Evolutionary conservation across 192 early-diverging fungal genomes (phyloP).

Genomic region (Thamnidium elegans): DNA sequence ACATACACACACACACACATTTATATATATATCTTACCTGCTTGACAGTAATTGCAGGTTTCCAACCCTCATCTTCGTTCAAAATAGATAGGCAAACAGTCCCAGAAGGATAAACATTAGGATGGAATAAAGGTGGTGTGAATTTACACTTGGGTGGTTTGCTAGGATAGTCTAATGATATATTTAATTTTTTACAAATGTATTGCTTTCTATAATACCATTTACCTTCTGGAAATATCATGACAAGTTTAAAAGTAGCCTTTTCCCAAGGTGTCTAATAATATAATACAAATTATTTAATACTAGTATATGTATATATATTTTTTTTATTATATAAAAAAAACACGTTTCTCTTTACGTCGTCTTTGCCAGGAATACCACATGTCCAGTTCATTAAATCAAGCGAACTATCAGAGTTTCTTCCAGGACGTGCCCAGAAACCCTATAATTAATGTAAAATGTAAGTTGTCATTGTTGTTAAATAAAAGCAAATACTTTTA

Average conservation of each 20-base stretch:
- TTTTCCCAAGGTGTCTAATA: constrained; percentile 81
- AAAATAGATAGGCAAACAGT: constrained; percentile 97
- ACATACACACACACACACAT: too few species aligned
- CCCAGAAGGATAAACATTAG: constrained; percentile 96
- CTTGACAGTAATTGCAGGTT: constrained; percentile 93
- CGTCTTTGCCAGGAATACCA: constrained; percentile 52
- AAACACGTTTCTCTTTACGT: constrained; percentile 34
- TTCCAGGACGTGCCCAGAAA: constrained; percentile 89
- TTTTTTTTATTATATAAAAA: too few species aligned
- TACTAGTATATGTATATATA: neutral
- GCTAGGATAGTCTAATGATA: constrained; percentile 66
- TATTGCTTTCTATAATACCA: too few species aligned
- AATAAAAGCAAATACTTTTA: constrained; percentile 24
- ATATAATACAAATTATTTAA: neutral
- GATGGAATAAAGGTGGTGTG: constrained; percentile 79
- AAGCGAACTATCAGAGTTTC: constrained; percentile 73
- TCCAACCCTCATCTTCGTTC: constrained; percentile 94
- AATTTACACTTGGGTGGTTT: constrained; percentile 88
- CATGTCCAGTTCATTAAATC: constrained; percentile 84
- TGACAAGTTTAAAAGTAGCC: constrained; percentile 79
- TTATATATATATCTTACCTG: constrained; percentile 50
- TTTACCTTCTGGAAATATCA: constrained; percentile 79
- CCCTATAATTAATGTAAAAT: constrained; percentile 55
- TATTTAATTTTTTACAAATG: neutral
- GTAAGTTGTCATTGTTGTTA: constrained; percentile 6